Percentiles rank a stretch among this genome's conserved stretches.
These are phyloP conservation scores for Neonectria coccinea DNA, from an alignment of 2,329 filamentous ascomycete genomes.

Conservation along the genomic window DNA sequence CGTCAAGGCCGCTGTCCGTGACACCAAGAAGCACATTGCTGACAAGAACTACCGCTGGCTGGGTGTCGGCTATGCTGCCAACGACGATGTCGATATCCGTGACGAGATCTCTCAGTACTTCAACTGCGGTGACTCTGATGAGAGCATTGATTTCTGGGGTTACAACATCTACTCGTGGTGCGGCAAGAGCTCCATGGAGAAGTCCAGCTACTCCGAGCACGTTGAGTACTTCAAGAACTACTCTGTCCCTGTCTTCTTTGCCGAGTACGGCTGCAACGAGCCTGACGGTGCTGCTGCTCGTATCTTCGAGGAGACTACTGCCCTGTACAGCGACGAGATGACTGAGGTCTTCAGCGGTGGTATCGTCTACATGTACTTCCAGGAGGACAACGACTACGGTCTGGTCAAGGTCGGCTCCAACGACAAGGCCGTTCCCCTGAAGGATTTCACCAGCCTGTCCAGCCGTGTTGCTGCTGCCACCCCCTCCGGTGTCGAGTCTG, in stretches of 20 bases:
- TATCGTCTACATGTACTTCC: slow-evolving; percentile 99
- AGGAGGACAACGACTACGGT: slow-evolving; percentile 91
- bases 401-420: slow-evolving; percentile 71
- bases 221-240: slow-evolving; percentile 89
- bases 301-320: slow-evolving; percentile 85
- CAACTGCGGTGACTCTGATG: slow-evolving; percentile 78
- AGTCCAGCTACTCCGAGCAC: slow-evolving; percentile 84
- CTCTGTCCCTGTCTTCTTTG: slow-evolving; percentile 96
- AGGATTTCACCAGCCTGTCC: slow-evolving; percentile 81
- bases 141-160: slow-evolving; percentile 94
- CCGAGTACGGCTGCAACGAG: slow-evolving; percentile 96
- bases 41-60: slow-evolving; percentile 80
- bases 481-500: slow-evolving; percentile 74
- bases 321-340: slow-evolving; percentile 86
- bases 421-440: slow-evolving; percentile 71
- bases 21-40: slow-evolving; percentile 95
- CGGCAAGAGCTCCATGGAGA: slow-evolving; percentile 79
- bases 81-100: slow-evolving; percentile 89
- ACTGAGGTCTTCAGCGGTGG: slow-evolving; percentile 89
- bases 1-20: slow-evolving; percentile 97
- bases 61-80: slow-evolving; percentile 95
- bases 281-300: slow-evolving; percentile 70
- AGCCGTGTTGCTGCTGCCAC: slow-evolving; percentile 75
- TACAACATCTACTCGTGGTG: slow-evolving; percentile 99
- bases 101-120: slow-evolving; percentile 89